Percentiles rank a stretch among this genome's conserved stretches.
Conservation (phyloP, 257 asterid genomes). For the Plantago ovata region DNA sequence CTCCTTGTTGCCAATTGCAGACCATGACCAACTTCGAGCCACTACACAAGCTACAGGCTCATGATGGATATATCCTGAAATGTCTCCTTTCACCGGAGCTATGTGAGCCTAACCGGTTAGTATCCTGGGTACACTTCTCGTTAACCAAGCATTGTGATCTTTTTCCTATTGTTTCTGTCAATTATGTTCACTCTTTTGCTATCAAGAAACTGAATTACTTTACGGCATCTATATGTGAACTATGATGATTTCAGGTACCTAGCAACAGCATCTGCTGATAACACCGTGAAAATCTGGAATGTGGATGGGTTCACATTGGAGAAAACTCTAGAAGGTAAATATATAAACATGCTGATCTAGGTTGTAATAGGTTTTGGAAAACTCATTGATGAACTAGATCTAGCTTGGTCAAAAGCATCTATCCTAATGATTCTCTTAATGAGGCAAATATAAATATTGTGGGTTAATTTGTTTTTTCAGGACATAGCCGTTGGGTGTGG, state of each 20-base stretch:
- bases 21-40: constrained; percentile 99
- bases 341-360: not conserved
- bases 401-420: too few species aligned
- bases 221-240: too few species aligned
- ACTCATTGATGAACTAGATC: too few species aligned
- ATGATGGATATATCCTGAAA: constrained; percentile 83
- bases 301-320: constrained; percentile 91
- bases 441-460: constrained; percentile 7
- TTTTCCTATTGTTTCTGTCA: too few species aligned
- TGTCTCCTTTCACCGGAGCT: constrained; percentile 97
- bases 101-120: constrained; percentile 85
- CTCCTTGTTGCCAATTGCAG: constrained; percentile 38
- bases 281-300: constrained; percentile 94
- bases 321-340: constrained; percentile 70
- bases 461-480: constrained; percentile 31
- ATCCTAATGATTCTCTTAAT: not conserved
- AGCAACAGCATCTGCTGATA: constrained; percentile 93
- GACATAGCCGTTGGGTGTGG: constrained; percentile 98
- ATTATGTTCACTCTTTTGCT: too few species aligned
- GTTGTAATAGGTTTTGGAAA: not conserved
- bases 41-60: constrained; percentile 93
- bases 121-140: constrained; percentile 8
- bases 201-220: too few species aligned
- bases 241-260: constrained; percentile 48
- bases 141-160: not conserved